These are phyloP conservation scores for Sonneratia alba DNA, from an alignment of 345 rosid species.

Conservation along the genomic window DNA sequence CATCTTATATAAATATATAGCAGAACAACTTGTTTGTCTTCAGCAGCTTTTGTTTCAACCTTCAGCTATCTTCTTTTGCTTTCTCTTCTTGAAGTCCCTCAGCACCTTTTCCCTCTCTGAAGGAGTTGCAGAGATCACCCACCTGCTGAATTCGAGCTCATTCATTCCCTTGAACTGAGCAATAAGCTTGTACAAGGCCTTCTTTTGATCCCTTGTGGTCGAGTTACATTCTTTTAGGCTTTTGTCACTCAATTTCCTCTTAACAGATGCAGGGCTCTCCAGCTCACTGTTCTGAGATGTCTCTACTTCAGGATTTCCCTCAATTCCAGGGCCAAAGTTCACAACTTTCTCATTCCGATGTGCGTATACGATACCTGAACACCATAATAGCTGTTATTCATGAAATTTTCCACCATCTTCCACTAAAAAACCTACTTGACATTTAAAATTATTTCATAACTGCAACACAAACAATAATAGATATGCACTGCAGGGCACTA, in stretches of 20 bases:
- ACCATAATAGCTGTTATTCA: constrained; percentile 4
- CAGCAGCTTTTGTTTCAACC: not conserved
- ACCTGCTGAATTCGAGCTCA: constrained; percentile 59
- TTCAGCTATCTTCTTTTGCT: constrained; percentile 12
- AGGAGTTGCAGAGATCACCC: constrained; percentile 54
- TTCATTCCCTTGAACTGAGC: constrained; percentile 62
- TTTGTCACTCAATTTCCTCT: constrained; percentile 14
- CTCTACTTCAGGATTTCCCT: constrained; percentile 10
- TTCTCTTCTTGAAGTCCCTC: constrained; percentile 40
- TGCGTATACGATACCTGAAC: constrained; percentile 57
- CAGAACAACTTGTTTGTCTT: not conserved
- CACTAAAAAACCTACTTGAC: not conserved
- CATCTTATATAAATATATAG: not conserved
- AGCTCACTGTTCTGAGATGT: constrained; percentile 11
- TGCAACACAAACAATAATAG: not conserved
- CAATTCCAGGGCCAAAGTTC: constrained; percentile 28
- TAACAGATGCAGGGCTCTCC: constrained; percentile 5
- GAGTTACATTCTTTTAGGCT: constrained; percentile 15
- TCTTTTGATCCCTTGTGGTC: constrained; percentile 29
- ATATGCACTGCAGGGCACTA: not conserved
- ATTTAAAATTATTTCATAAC: not conserved
- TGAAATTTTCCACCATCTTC: not conserved
- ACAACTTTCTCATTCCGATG: constrained; percentile 79
- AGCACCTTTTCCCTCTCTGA: constrained; percentile 41
- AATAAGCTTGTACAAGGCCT: constrained; percentile 34